Conservation (phyloP, 495 filamentous ascomycete species). For the Aspergillus bertholletiae region DNA sequence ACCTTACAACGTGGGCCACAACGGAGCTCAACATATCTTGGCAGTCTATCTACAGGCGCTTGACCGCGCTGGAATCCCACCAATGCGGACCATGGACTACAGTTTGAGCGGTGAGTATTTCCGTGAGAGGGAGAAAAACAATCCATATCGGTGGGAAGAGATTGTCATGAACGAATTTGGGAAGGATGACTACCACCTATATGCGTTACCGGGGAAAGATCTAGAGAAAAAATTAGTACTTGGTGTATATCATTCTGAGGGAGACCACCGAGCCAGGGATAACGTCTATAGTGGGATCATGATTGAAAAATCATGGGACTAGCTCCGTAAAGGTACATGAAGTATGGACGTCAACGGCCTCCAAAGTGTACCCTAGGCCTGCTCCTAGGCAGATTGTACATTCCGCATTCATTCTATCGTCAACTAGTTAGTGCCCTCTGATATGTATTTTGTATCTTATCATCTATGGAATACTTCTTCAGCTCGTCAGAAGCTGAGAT, state of each 20-base stretch:
- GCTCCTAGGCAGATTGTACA: too few species aligned
- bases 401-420: too few species aligned
- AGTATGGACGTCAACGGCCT: too few species aligned
- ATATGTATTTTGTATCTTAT: too few species aligned
- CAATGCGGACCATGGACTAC: background rate
- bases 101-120: background rate
- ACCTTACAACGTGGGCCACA: background rate
- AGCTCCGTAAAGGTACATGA: background rate
- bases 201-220: background rate
- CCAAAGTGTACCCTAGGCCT: too few species aligned
- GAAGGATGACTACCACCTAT: background rate
- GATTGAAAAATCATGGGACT: background rate
- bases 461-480: too few species aligned
- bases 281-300: background rate
- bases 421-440: too few species aligned
- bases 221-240: background rate
- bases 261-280: background rate
- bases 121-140: background rate
- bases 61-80: background rate
- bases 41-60: background rate
- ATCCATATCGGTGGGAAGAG: background rate
- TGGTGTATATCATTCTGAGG: background rate
- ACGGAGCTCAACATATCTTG: background rate
- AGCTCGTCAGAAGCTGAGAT: too few species aligned
- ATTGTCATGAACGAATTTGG: background rate